Evolutionary conservation across 225 moss, liverwort and hornwort species (phyloP), one percentile per base, ranked within the genome.

Genomic region (Lunularia cruciata): DNA sequence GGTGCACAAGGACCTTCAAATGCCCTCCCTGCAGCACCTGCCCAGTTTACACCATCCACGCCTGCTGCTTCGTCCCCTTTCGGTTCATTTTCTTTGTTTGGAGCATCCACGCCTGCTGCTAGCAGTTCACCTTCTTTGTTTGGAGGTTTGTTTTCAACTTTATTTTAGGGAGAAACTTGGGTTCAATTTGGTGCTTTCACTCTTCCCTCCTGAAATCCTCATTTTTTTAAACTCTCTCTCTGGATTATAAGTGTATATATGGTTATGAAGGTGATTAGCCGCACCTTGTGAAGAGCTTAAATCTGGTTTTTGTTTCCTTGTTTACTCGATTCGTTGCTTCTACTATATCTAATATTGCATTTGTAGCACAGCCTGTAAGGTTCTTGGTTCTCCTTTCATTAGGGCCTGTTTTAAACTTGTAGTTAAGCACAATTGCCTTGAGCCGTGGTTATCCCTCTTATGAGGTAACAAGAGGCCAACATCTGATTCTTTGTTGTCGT

Each of bases 31-130:
- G 61, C 81, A 63, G 67, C 87, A 62, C 55, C 84, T 79, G 67
- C 79, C 35, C 86, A 81, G 64, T 83, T 80, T 55, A 87, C 90
- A 63, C 87, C 87, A 63, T 67, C 90, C 58, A 76, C 84, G 76
- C 72, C 88, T 58, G 83, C 78, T 46, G 84, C 77, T 26, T 54
- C 88, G 59, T 85, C 72, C 40, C 49, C 83, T 31, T 89, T 91
- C 77, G 86, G 88, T 54, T 83, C 89, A 47, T 83, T 86, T 45
- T 86, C 91, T 51, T 72, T 91, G 69, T 88, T 88, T 82, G 90
- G 89, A 73, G 83, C 79, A 39, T 83, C 83, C 61, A 83, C 81
- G 28, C 83, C 89, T 57, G 81, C 86, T 72, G 57, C 82, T 48
- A 75, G 45, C 31, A 69, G 39, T 37, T 54, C 73, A n/a, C 42